phyloP scores from a whole-genome alignment of 768 basidiomycete species.

The Bullera alba region DNA sequence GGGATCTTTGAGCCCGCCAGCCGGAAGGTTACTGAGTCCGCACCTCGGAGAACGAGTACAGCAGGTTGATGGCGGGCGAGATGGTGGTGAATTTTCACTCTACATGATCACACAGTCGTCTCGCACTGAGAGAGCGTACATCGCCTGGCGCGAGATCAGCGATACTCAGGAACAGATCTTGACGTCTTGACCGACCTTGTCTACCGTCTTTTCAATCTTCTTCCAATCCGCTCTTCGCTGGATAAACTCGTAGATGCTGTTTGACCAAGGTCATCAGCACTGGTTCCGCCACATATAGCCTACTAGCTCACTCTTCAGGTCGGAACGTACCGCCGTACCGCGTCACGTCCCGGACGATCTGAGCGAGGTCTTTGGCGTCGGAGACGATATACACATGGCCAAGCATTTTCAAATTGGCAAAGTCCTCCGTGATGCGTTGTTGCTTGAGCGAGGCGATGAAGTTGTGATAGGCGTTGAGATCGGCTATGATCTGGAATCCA shows the following conservation, averaged over 20 bases:
- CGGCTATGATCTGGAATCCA: conserved; percentile 92
- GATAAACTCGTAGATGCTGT: conserved; percentile 95
- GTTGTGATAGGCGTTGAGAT: conserved; percentile 84
- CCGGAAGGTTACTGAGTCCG: no score
- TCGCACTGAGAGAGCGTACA: conserved; percentile 53
- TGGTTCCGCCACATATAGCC: no score
- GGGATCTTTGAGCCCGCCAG: no score
- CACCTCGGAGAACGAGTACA: no score
- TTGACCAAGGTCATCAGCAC: neutral
- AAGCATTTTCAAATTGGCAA: conserved; percentile 91
- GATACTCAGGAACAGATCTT: conserved; percentile 6
- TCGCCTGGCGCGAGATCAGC: conserved; percentile 24
- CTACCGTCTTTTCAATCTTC: conserved; percentile 90
- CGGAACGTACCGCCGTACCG: conserved; percentile 90
- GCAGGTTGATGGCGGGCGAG: no score
- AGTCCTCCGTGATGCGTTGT: conserved; percentile 75
- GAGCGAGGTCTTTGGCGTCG: conserved; percentile 91
- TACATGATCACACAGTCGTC: conserved; percentile 71
- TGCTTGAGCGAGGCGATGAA: conserved; percentile 85
- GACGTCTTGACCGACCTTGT: conserved; percentile 40
- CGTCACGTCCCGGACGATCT: conserved; percentile 90
- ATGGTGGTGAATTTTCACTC: no score
- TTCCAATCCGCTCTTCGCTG: conserved; percentile 95
- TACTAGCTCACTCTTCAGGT: conserved; percentile 63
- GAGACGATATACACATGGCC: conserved; percentile 94